Evolutionary conservation across 345 rosid genomes (phyloP).

Genomic region (Corymbia maculata): DNA sequence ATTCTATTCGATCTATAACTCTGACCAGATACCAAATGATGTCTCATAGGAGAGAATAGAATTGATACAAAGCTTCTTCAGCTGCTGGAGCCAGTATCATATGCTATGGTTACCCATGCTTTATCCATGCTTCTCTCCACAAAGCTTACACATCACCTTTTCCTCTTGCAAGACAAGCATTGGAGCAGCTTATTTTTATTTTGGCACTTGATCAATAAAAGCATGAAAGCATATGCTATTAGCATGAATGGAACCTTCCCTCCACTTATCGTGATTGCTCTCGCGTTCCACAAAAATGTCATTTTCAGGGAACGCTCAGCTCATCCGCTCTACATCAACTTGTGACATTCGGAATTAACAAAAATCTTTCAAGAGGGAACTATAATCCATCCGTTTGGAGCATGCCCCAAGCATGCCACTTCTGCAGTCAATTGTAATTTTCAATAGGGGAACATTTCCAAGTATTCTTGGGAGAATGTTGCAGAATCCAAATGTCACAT

Average conservation of each 20-base stretch:
- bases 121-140: not conserved
- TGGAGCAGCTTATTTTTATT: not conserved
- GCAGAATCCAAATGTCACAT: not conserved
- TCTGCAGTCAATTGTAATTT: not conserved
- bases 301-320: not conserved
- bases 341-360: not conserved
- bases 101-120: not conserved
- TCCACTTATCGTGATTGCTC: fast-evolving
- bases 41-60: not conserved
- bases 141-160: not conserved
- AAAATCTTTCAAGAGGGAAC: not conserved
- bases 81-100: not conserved
- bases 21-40: not conserved
- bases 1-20: fast-evolving
- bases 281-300: not conserved
- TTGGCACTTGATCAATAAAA: not conserved
- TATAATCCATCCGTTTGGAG: not conserved
- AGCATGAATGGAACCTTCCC: not conserved
- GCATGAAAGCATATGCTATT: not conserved
- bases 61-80: not conserved
- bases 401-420: not conserved
- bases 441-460: not conserved
- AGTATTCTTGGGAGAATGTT: not conserved
- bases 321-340: not conserved
- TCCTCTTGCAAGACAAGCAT: not conserved